These are phyloP conservation scores for Diaporthe destruens DNA, from an alignment of 2,329 filamentous ascomycete genomes.

Conservation along the genomic window DNA sequence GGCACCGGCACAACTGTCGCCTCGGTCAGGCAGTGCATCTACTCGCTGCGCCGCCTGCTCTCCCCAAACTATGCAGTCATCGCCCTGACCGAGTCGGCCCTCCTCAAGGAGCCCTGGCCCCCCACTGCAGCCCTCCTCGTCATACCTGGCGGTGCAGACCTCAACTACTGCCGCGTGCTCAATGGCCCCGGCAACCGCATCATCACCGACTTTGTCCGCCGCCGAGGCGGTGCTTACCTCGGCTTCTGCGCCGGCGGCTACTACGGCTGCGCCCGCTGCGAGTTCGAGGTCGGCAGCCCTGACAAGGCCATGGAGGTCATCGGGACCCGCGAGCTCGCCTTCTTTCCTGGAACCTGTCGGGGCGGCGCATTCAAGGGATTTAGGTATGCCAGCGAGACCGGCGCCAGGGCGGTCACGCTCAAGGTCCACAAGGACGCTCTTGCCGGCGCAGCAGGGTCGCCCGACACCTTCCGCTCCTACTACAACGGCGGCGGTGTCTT, in stretches of 20 bases:
- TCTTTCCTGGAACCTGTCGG: constrained; percentile 88
- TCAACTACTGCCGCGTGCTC: constrained; percentile 88
- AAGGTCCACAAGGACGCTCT: constrained; percentile 73
- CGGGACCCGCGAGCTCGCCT: constrained; percentile 84
- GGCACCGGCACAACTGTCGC: constrained; percentile 88
- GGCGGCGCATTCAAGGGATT: constrained; percentile 92
- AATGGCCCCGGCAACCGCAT: constrained; percentile 89
- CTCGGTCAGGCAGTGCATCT: constrained; percentile 90
- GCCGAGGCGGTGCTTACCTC: constrained; percentile 82
- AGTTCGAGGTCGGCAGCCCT: constrained; percentile 83
- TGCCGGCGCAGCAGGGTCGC: constrained; percentile 59
- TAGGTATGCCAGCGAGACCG: constrained; percentile 87
- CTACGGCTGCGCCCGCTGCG: constrained; percentile 84
- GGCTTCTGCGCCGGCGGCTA: constrained; percentile 97
- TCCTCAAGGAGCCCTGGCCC: constrained; percentile 93
- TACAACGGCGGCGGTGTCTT: constrained; percentile 97
- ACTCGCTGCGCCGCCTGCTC: constrained; percentile 86
- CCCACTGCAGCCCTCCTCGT: constrained; percentile 89
- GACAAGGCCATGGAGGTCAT: constrained; percentile 85
- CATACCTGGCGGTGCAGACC: constrained; percentile 92
- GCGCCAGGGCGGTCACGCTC: constrained; percentile 79
- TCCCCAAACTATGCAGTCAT: constrained; percentile 94
- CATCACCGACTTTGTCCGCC: constrained; percentile 87
- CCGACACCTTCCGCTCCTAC: constrained; percentile 79
- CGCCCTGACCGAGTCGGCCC: constrained; percentile 79